Evolutionary conservation across 768 basidiomycete genomes (phyloP), one percentile per base, ranked within the genome.

Genomic region (Pisolithus sp.): DNA sequence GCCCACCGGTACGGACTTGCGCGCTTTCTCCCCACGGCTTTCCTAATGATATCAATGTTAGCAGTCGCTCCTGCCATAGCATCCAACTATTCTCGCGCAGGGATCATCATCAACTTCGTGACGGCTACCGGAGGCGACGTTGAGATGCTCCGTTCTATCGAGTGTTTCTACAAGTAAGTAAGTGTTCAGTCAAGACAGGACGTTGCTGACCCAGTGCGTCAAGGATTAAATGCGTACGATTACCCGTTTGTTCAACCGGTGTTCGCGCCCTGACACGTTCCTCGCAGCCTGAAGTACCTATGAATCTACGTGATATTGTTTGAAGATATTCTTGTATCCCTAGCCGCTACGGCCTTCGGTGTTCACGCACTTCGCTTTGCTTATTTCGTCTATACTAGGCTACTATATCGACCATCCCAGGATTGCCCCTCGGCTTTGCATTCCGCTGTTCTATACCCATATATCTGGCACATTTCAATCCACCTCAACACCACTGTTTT

Each of bases 51-150:
- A 46, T 49, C 41, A 52, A 37, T 49, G 44, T 3, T 59, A 93
- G 90, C 49, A n/a, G 89, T 93, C 59, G 81, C 89, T 18, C 85
- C 90, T 50, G 92, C 93, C 49, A 85, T 91, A 60, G 85, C 90
- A n/a, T 81, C 89, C 45, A 72, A 75, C 68, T 87, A 91, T 65
- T 79, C 85, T 38, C 85, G 92, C 48, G 87, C 92, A 50, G 96
- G 95, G 26, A 89, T 97, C 49, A 80, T 96, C 54, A 80, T 99
- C 64, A 98, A 95, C 68, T 93, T 98, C 61, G 94, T 98, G 55
- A 96, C 94, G 51, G 95, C 94, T 50, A 93, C 93, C 13, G 93
- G 94, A 28, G 94, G 93, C 39, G 95, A 98, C 67, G 94, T 97
- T 50, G 95, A 98, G 73, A 96, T 97, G 93, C 74, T 98, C 56